A percentile compares a stretch with the other conserved stretches of the same genome.
Evolutionary conservation across 345 rosid species (phyloP).

Genomic region (Hibiscus syriacus): DNA sequence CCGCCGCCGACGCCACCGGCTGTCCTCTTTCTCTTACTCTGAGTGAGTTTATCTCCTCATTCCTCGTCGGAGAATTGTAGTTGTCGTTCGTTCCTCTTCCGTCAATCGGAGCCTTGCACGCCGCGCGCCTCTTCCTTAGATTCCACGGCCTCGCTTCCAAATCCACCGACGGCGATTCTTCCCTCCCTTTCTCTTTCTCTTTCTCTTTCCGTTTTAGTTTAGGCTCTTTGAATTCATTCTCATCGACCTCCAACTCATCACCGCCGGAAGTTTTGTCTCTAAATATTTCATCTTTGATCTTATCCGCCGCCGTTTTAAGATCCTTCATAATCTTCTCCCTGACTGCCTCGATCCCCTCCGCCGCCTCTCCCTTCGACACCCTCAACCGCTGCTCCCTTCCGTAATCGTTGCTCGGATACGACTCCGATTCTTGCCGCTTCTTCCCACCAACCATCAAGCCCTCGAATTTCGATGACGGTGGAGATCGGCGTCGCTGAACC

Average conservation of each 20-base stretch:
- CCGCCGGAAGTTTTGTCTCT: constrained; percentile 20
- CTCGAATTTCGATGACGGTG: constrained; percentile 25
- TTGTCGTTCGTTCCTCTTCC: constrained; percentile 13
- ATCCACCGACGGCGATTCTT: constrained; percentile 20
- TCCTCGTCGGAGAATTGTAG: constrained; percentile 25
- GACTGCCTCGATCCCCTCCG: constrained; percentile 55
- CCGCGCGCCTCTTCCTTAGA: constrained; percentile 59
- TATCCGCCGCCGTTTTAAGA: constrained; percentile 45
- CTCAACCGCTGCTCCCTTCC: constrained; percentile 14
- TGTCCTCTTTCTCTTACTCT: constrained; percentile 21
- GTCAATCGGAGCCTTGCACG: constrained; percentile 39
- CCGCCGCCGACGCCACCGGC: constrained; percentile 11
- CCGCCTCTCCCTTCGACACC: constrained; percentile 23
- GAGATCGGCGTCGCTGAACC: constrained; percentile 23
- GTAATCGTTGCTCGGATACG: not conserved
- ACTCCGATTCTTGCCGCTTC: constrained; percentile 9
- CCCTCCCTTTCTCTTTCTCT: constrained; percentile 13
- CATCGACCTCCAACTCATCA: constrained; percentile 11
- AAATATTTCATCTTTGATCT: constrained; percentile 26
- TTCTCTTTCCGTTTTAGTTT: constrained; percentile 1
- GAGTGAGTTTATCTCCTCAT: constrained; percentile 19
- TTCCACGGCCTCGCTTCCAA: constrained; percentile 63
- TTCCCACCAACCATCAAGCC: not conserved
- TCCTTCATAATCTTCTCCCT: constrained; percentile 50
- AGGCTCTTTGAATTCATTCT: constrained; percentile 5